These are phyloP conservation scores for Brassica incana DNA, from an alignment of 345 rosid genomes.

Conservation along the genomic window DNA sequence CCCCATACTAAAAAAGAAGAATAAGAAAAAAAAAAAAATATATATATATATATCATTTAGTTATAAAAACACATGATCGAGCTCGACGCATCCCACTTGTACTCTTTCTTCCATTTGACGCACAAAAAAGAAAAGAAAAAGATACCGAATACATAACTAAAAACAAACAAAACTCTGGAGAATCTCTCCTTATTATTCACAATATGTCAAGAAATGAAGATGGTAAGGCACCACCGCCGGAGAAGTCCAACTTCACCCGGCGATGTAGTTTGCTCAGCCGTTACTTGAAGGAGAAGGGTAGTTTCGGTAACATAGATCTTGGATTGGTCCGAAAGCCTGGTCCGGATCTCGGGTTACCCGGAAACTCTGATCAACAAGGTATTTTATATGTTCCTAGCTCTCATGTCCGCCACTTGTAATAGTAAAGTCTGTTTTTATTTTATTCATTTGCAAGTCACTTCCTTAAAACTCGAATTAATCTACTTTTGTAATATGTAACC, in stretches of 20 bases:
- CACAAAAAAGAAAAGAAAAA: not conserved
- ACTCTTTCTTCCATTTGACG: conserved; percentile 21
- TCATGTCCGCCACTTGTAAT: not conserved
- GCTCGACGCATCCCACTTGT: conserved; percentile 11
- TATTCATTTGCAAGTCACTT: not conserved
- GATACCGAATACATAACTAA: not conserved
- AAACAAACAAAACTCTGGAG: not conserved
- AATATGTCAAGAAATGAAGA: conserved; percentile 30
- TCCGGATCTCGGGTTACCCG: not conserved
- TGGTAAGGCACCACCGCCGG: conserved; percentile 29
- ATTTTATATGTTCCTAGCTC: conserved; percentile 12
- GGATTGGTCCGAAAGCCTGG: conserved; percentile 33
- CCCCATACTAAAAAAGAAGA: not conserved
- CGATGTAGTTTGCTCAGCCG: conserved; percentile 59
- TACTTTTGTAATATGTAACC: not conserved
- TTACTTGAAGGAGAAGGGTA: conserved; percentile 64
- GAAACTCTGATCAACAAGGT: conserved; percentile 22
- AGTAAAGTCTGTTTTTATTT: not conserved
- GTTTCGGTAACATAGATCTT: conserved; percentile 46
- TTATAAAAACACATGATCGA: not conserved
- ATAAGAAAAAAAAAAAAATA: not conserved
- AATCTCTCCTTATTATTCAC: not conserved
- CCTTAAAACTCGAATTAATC: not conserved
- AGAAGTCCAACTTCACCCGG: conserved; percentile 52
- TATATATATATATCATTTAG: too few species aligned